Evolutionary conservation across 2,329 filamentous ascomycete genomes (phyloP), one percentile per base, ranked within the genome.

Genomic region (Monosporascus ibericus): DNA sequence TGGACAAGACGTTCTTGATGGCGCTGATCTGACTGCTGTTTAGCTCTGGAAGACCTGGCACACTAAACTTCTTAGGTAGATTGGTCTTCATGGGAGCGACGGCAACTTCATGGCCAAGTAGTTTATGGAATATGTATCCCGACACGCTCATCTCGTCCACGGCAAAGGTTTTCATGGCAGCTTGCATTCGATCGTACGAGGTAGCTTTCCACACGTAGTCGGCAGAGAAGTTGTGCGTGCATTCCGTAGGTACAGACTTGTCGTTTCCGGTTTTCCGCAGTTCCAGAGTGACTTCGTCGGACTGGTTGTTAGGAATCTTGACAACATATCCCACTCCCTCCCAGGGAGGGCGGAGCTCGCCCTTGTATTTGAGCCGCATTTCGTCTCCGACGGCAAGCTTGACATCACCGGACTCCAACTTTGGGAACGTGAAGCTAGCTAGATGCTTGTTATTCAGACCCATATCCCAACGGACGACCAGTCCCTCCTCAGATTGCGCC

Each of bases 161-260:
- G 6, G 94, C 94, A 68, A 99, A 99, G 0, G 90, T 97, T 78
- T 96, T 97, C 92, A 99, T 97, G 51, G 94, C 95, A 60, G 92
- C 84, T 70, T 99, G 94, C 94, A 99, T 99, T 58, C 94, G 92
- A 66, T 99, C 94, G 68, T 99, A 99, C 0, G 92, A 97, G 0
- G 95, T 99, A 15, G 95, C 94, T 70, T 99, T 99, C 94, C 94
- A 99, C 52, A 99, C 94, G 66, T 99, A 99, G 69, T 99, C 94
- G 59, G 92, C 94, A 17, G 91, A 96, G 72, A 99, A 99, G 70
- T 96, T 96, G 72, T 95, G 90, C 0, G 92, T 96, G 70, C 92
- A 94, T 65, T 99, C 92, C 0, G 90, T 96, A 0, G 94, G 94
- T 1, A 97, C 90, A 27, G 88, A 90, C 72, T 97, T 97, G 74